A percentile compares a stretch with the other conserved stretches of the same genome.
phyloP scores from a whole-genome alignment of 768 basidiomycete species.

The Postia placenta region DNA sequence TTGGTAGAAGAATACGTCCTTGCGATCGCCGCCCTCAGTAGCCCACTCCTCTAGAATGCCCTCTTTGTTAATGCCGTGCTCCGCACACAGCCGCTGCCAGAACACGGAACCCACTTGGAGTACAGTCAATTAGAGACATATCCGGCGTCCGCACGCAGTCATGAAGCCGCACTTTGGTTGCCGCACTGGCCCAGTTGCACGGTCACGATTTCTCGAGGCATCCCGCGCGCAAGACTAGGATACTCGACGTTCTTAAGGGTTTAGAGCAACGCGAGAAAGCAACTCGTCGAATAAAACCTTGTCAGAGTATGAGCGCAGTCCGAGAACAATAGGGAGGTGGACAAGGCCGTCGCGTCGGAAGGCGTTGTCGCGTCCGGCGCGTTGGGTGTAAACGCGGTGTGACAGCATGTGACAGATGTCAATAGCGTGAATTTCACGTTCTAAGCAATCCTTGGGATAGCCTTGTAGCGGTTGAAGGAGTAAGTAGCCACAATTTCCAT shows the following conservation, averaged over 20 bases:
- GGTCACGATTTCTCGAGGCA: conserved; percentile 84
- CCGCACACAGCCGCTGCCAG: conserved; percentile 97
- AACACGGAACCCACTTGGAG: conserved; percentile 88
- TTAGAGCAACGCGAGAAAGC: too few relatives aligned
- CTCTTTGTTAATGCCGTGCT: conserved; percentile 95
- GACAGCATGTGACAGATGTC: not conserved
- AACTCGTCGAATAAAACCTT: too few relatives aligned
- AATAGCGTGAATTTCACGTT: not conserved
- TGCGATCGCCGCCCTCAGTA: conserved; percentile 90
- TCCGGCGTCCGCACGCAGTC: conserved; percentile 9
- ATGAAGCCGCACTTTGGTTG: conserved; percentile 67
- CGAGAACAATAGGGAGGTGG: too few relatives aligned
- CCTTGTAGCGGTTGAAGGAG: too few relatives aligned
- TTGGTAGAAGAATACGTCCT: conserved; percentile 99
- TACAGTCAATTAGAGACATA: conserved; percentile 13
- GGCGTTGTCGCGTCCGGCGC: not conserved
- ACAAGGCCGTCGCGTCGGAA: too few relatives aligned
- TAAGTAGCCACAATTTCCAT: too few relatives aligned
- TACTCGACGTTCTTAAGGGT: too few relatives aligned
- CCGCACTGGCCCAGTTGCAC: conserved; percentile 88
- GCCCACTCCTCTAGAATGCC: conserved; percentile 98
- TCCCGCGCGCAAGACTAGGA: conserved; percentile 18
- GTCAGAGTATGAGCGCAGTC: too few relatives aligned
- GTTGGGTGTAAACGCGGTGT: not conserved
- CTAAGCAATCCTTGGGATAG: too few relatives aligned